Evolutionary conservation across 768 basidiomycete species (phyloP).

Genomic region (Scleroderma bovista): DNA sequence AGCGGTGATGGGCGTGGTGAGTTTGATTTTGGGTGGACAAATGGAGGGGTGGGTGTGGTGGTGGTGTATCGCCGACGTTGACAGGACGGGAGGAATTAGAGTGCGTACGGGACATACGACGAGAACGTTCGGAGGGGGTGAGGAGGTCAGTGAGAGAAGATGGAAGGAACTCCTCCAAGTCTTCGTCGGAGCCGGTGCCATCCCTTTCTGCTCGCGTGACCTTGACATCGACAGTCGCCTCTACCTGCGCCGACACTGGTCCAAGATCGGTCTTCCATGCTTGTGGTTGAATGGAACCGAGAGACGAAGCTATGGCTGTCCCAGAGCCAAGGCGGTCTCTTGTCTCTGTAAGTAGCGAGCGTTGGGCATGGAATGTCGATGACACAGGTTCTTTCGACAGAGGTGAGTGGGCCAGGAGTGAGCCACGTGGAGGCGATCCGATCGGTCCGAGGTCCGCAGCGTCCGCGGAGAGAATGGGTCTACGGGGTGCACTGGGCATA

Average conservation of each 20-base stretch:
- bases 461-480: conserved; percentile 31
- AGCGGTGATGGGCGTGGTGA: conserved; percentile 47
- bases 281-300: conserved; percentile 35
- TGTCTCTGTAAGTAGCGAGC: conserved; percentile 36
- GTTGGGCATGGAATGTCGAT: conserved; percentile 77
- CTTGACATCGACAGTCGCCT: conserved; percentile 11
- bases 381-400: conserved; percentile 31
- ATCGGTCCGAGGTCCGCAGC: conserved; percentile 73
- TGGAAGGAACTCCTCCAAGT: conserved; percentile 86
- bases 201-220: conserved; percentile 32
- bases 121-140: conserved; percentile 79
- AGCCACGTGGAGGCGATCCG: conserved; percentile 66
- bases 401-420: conserved; percentile 50
- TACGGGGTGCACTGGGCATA: conserved; percentile 43
- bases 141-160: conserved; percentile 84
- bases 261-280: conserved; percentile 26
- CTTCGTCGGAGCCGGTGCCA: conserved; percentile 50
- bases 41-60: conserved; percentile 6
- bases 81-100: conserved; percentile 32
- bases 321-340: conserved; percentile 26
- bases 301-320: conserved; percentile 49
- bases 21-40: conserved; percentile 14
- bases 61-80: conserved; percentile 19
- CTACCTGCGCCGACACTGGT: conserved; percentile 17
- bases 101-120: conserved; percentile 76